Base-by-base conservation (phyloP, 257 asterid species). In the Nicotiana sylvestris region DNA sequence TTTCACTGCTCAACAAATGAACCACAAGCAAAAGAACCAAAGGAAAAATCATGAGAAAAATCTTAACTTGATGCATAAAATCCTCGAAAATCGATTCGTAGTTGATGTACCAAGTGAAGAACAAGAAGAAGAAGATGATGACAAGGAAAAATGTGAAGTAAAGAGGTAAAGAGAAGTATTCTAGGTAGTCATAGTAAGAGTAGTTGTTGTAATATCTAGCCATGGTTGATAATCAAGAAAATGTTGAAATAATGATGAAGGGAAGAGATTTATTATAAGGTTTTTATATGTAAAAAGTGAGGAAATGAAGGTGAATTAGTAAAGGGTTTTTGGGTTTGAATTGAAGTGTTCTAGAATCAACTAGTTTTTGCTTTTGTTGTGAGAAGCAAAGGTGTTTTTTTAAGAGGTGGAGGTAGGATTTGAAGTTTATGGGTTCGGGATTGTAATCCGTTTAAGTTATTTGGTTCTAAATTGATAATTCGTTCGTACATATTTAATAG, bases 81-180 rank as follows among this genome's bases (percentile, higher is more conserved):
- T 92, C 93, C 17, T 86, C 80, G 39, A 88, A 88, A 76, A 86
- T 78, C 83, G 88, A 84, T 66, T 92, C 96, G 77, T 95, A 95
- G 90, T 90, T 89, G 76, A 93, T 86, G 94, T 89, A 94, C 97
- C 98, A 93, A 21, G 92, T 91, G 90, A 94, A 87, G 21, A 82
- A 37, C 85, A 94, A 66, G 90, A 93, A 90, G 72, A 92, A 51
- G 86, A 92, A 89, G 67, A 92, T 77, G 39, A 88, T 76, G 17
- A 86, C 82, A 5, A 94, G 84, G 85, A 93, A 87, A 91, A 92
- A 87, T 79, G 89, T 80, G 80, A 94, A 88, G 84, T 89, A 91
- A 85, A 91, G 81, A 49, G 97, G 98, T 15, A 92, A 62, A 21
- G 97, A 87, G 55, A 93, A 87, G 85, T 93, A 86, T 46, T 88